Conservation (phyloP, 768 basidiomycete species). For the Naganishia kalamii region DNA sequence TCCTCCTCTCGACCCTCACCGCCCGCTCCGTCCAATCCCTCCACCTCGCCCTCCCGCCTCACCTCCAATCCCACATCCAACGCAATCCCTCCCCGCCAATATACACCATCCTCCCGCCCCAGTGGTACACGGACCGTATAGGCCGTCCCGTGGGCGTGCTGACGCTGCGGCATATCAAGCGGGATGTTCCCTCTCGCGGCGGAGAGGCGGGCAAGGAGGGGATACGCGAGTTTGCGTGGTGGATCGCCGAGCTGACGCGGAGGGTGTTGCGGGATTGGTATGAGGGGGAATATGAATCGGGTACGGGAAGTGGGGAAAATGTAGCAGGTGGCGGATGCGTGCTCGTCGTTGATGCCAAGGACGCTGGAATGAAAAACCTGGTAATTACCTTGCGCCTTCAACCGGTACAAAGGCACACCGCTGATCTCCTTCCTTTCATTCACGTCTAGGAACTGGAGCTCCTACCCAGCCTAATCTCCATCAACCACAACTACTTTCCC, state of each 20-base stretch:
- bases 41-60: background rate
- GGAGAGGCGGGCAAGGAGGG: constrained; percentile 27
- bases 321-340: constrained; percentile 33
- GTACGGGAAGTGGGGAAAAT: background rate
- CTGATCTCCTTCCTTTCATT: background rate
- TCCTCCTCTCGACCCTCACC: constrained; percentile 4
- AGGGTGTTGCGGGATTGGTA: constrained; percentile 35
- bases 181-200: constrained; percentile 24
- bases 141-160: constrained; percentile 40
- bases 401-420: background rate
- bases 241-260: constrained; percentile 39
- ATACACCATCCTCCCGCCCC: constrained; percentile 40
- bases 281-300: constrained; percentile 24
- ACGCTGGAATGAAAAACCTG: constrained; percentile 42
- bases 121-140: constrained; percentile 30
- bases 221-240: constrained; percentile 41
- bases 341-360: constrained; percentile 39
- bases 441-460: constrained; percentile 41
- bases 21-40: background rate
- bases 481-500: constrained; percentile 43
- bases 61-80: background rate
- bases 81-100: constrained; percentile 16
- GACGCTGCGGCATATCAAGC: constrained; percentile 30
- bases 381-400: constrained; percentile 25
- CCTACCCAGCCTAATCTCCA: constrained; percentile 36